A percentile compares a stretch with the other conserved stretches of the same genome.
These are phyloP conservation scores for Boletus barrowsii DNA, from an alignment of 768 basidiomycete genomes.

Conservation along the genomic window DNA sequence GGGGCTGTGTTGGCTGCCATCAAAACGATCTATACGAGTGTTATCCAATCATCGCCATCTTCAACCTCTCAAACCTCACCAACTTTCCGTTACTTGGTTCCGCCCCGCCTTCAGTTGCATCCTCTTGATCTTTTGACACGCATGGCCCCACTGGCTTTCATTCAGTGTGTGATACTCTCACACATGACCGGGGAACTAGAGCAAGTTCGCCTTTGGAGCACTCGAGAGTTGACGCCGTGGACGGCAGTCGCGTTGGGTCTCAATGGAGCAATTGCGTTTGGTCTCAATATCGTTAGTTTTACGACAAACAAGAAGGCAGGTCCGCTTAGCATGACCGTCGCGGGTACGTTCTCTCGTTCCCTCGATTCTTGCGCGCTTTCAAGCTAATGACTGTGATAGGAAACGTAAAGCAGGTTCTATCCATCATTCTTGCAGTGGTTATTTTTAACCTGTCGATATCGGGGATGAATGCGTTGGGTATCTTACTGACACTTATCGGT, in stretches of 20 bases:
- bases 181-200: slow-evolving; percentile 78
- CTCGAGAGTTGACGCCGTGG: slow-evolving; percentile 35
- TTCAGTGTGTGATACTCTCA: slow-evolving; percentile 80
- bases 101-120: slow-evolving; percentile 45
- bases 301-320: slow-evolving; percentile 93
- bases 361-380: slow-evolving; percentile 5
- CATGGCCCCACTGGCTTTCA: slow-evolving; percentile 89
- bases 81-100: slow-evolving; percentile 25
- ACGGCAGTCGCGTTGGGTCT: slow-evolving; percentile 56
- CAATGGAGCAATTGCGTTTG: slow-evolving; percentile 89
- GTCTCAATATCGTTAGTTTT: slow-evolving; percentile 90
- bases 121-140: slow-evolving; percentile 86
- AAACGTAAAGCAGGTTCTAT: slow-evolving; percentile 92
- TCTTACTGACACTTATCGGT: slow-evolving; percentile 78
- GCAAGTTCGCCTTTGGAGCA: slow-evolving; percentile 48
- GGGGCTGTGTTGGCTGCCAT: slow-evolving; percentile 91
- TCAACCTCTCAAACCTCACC: slow-evolving; percentile 16
- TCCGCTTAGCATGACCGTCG: slow-evolving; percentile 87
- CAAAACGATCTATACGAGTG: slow-evolving; percentile 90
- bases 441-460: slow-evolving; percentile 85
- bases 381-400: slow-evolving; percentile 38
- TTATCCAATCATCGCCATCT: slow-evolving; percentile 53
- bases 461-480: slow-evolving; percentile 76
- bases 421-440: slow-evolving; percentile 76
- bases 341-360: slow-evolving; percentile 47